Evolutionary conservation across 208 protist genomes (phyloP).

Genomic region (Acanthamoeba castellanii): DNA sequence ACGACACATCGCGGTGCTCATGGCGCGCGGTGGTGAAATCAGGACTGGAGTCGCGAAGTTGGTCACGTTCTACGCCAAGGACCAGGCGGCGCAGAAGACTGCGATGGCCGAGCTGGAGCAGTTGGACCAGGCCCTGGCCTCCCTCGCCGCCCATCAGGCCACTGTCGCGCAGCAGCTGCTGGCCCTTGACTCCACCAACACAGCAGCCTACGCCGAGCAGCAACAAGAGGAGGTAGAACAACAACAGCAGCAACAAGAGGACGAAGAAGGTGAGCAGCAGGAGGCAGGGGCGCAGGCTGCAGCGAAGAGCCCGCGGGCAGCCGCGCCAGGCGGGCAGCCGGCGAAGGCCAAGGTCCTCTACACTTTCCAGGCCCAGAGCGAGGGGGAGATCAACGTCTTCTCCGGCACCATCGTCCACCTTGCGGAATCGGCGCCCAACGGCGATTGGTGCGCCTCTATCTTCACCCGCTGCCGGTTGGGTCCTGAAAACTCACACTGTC

Average conservation of each 20-base stretch:
- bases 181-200: neutral
- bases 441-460: neutral
- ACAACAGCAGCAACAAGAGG: neutral
- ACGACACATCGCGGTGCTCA: neutral
- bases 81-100: conserved; percentile 21
- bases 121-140: neutral
- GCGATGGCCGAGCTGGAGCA: conserved; percentile 13
- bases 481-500: neutral
- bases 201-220: neutral
- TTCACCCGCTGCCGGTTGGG: neutral
- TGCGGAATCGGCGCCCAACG: neutral
- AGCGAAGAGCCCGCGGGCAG: neutral
- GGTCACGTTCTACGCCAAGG: conserved; percentile 4
- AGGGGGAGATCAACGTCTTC: neutral
- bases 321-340: no score
- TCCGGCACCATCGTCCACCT: neutral
- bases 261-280: neutral
- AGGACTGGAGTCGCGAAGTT: conserved; percentile 1
- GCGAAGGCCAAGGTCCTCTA: neutral
- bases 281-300: neutral
- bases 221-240: no score
- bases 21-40: neutral
- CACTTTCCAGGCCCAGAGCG: conserved; percentile 13
- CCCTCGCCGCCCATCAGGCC: neutral
- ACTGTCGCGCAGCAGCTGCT: neutral